Percentiles rank a stretch among this genome's conserved stretches.
Evolutionary conservation across 345 rosid genomes (phyloP).

Genomic region (Heritiera fomes): DNA sequence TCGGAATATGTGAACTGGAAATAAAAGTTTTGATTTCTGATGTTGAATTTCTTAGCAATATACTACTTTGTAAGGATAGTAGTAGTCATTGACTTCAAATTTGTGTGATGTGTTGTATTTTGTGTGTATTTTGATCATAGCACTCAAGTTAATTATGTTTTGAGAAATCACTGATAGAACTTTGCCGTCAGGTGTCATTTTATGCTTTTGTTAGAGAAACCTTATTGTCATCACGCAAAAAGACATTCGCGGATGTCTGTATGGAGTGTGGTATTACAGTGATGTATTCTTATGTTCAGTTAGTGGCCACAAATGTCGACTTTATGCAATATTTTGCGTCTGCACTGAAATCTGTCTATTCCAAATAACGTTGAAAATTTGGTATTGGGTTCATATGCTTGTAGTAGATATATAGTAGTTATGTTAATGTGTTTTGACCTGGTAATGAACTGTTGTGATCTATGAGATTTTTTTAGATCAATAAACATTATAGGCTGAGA

Average conservation of each 20-base stretch:
- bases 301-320: neutral
- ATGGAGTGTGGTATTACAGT: neutral
- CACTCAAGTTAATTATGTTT: neutral
- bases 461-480: constrained; percentile 11
- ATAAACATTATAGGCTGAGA: neutral
- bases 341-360: neutral
- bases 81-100: neutral
- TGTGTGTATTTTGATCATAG: neutral
- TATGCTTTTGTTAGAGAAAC: neutral
- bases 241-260: neutral
- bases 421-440: neutral
- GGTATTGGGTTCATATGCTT: neutral
- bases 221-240: neutral
- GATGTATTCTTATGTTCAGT: neutral
- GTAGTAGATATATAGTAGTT: neutral
- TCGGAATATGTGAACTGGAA: neutral
- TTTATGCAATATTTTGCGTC: constrained; percentile 2
- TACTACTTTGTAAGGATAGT: neutral
- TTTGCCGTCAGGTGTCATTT: neutral
- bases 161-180: neutral
- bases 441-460: neutral
- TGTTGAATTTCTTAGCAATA: constrained; percentile 1
- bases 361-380: neutral
- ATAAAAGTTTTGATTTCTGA: neutral
- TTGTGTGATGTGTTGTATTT: neutral